Conservation (phyloP, 2,329 filamentous ascomycete genomes). For the Fusarium subtropicale region DNA sequence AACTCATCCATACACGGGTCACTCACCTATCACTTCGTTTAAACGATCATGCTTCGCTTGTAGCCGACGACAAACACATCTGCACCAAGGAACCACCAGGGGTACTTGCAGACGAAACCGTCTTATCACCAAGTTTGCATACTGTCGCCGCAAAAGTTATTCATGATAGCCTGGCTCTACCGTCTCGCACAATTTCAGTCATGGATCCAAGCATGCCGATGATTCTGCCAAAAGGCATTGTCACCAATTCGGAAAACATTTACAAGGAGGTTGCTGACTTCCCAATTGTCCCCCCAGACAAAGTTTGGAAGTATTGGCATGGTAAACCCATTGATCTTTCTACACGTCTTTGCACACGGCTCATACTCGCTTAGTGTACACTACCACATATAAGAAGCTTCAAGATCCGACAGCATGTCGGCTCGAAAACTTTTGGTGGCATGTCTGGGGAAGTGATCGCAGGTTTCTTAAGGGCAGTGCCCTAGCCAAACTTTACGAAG, state of each 20-base stretch:
- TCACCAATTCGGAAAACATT: slow-evolving; percentile 64
- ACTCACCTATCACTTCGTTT: slow-evolving; percentile 4
- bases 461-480: slow-evolving; percentile 63
- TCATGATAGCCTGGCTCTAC: slow-evolving; percentile 14
- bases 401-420: slow-evolving; percentile 72
- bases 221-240: slow-evolving; percentile 68
- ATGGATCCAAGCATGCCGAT: slow-evolving; percentile 56
- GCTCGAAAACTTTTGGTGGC: slow-evolving; percentile 75
- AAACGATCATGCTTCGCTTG: slow-evolving; percentile 43
- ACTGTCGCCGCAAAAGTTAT: slow-evolving; percentile 4
- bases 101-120: slow-evolving; percentile 24
- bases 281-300: slow-evolving; percentile 62
- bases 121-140: not conserved
- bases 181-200: slow-evolving; percentile 8
- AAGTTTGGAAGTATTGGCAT: slow-evolving; percentile 68
- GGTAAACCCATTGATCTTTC: slow-evolving; percentile 55
- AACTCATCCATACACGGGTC: not conserved
- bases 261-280: slow-evolving; percentile 67
- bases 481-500: slow-evolving; percentile 66
- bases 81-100: slow-evolving; percentile 20
- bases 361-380: slow-evolving; percentile 62
- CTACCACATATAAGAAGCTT: slow-evolving; percentile 68
- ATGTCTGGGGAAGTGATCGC: slow-evolving; percentile 71
- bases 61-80: slow-evolving; percentile 33
- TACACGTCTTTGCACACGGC: slow-evolving; percentile 6